Base-by-base conservation (phyloP, 2,329 filamentous ascomycete genomes). In the Zopfia rhizophila region DNA sequence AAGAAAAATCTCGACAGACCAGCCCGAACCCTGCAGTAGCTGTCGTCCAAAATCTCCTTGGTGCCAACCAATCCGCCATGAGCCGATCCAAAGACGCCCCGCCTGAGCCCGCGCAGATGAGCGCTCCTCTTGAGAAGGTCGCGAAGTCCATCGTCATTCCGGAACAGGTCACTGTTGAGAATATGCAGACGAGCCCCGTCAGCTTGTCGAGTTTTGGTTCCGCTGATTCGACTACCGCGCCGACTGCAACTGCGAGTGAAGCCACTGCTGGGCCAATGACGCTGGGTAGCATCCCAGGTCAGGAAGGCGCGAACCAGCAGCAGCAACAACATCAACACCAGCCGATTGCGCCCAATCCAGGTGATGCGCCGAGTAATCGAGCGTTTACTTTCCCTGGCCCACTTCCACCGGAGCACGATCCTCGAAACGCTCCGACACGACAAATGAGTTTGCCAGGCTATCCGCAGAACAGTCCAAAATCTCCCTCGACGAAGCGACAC, bases 401-500 rank as follows among this genome's bases (percentile, higher is more conserved):
- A n/a, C 73, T 78, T 48, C 69, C 75, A 25, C 69, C 70, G 40
- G 77, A 69, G 59, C 72, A 60, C 55, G 72, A 80, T 29, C 76
- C 74, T 42, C 80, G 82, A 45, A n/a, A n/a, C n/a, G 73, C 68
- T 49, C 76, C 80, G 8, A 73, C 78, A 39, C 77, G 83, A 54
- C 82, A 82, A 44, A 80, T 85, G 72, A 86, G 83, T 61, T 69
- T 84, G 47, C 82, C 82, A 27, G 82, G 80, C 29, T 82, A 80
- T 41, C 75, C 77, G 40, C 78, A 82, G 64, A 77, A 75, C 53
- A 79, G 77, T 41, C 85, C 86, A 35, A 83, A 85, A 60, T 90
- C 91, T 5, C 87, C 89, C 0, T 86, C 86, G 18, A 81, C 83
- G 39, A 97, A 96, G 76, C 93, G 94, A 65, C 93, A 99, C 76